These are phyloP conservation scores for Phytophthora ohioensis DNA, from an alignment of 352 stramenopile species.

Conservation along the genomic window DNA sequence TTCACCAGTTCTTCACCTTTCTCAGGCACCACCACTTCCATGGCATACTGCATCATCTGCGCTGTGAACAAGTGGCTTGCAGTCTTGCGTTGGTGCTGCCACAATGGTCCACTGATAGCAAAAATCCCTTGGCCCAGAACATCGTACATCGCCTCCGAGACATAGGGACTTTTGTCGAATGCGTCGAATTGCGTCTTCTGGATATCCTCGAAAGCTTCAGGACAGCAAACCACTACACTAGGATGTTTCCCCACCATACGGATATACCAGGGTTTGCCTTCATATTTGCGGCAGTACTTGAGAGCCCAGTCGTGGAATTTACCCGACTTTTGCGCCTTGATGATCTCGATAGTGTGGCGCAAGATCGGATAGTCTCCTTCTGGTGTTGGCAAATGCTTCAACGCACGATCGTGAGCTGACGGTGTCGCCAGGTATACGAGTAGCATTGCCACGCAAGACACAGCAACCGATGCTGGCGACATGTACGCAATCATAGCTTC, in stretches of 20 bases:
- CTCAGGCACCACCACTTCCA: constrained; percentile 60
- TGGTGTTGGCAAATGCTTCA: constrained; percentile 48
- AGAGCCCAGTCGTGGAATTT: constrained; percentile 64
- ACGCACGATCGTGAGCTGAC: constrained; percentile 35
- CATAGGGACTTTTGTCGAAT: constrained; percentile 72
- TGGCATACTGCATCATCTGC: constrained; percentile 64
- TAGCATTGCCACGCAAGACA: constrained; percentile 33
- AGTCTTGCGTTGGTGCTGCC: constrained; percentile 85
- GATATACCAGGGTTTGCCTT: constrained; percentile 57
- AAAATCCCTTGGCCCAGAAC: constrained; percentile 89
- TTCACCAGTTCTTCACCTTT: constrained; percentile 48
- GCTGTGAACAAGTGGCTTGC: constrained; percentile 92
- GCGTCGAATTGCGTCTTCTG: constrained; percentile 77
- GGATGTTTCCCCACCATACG: constrained; percentile 45
- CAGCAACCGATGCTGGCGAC: constrained; percentile 23
- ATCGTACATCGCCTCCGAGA: constrained; percentile 53
- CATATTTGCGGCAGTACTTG: constrained; percentile 50
- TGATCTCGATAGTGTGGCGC: constrained; percentile 63
- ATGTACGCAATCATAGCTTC: constrained; percentile 21
- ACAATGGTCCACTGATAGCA: constrained; percentile 65
- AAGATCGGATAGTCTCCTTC: constrained; percentile 50
- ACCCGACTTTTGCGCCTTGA: constrained; percentile 44
- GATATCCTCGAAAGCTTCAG: constrained; percentile 63
- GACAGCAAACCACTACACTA: constrained; percentile 53
- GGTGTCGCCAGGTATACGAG: constrained; percentile 43